These are phyloP conservation scores for Aspergillus fijiensis DNA, from an alignment of 2,329 filamentous ascomycete species.

Conservation along the genomic window DNA sequence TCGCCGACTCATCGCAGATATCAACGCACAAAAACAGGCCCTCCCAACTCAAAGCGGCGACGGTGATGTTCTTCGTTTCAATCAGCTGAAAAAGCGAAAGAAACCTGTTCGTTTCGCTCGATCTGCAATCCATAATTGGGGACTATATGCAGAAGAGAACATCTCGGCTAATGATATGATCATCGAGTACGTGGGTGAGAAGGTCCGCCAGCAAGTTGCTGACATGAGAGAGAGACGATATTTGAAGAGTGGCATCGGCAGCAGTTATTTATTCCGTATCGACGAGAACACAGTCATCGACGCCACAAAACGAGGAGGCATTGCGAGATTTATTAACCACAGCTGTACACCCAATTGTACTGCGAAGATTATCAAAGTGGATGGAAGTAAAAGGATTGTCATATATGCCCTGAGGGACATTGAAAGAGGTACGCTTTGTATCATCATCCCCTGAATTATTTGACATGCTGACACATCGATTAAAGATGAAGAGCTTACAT, in stretches of 20 bases:
- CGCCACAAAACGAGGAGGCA: conserved; percentile 96
- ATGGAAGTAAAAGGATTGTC: conserved; percentile 96
- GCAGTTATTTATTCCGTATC: conserved; percentile 96
- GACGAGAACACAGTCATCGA: conserved; percentile 97
- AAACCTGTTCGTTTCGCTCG: conserved; percentile 98
- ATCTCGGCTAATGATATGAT: conserved; percentile 99
- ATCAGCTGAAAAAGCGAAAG: conserved; percentile 98
- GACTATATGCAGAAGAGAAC: conserved; percentile 94
- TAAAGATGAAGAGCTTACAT: conserved; percentile 95
- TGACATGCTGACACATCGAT: conserved; percentile 14
- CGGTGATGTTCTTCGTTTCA: conserved; percentile 92
- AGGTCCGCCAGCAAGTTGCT: conserved; percentile 95
- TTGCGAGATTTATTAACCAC: conserved; percentile 97
- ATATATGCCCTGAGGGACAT: conserved; percentile 98
- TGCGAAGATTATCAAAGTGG: conserved; percentile 98
- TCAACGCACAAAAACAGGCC: conserved; percentile 88
- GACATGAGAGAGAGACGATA: conserved; percentile 91
- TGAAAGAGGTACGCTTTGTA: conserved; percentile 73
- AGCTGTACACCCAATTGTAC: conserved; percentile 98
- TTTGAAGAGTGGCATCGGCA: conserved; percentile 93
- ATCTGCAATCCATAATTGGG: conserved; percentile 98
- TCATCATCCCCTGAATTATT: not conserved
- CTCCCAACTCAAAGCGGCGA: conserved; percentile 69
- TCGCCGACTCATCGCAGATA: conserved; percentile 86
- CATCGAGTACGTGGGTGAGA: conserved; percentile 98